Base-by-base conservation (phyloP, 768 basidiomycete species). In the Tulasnella sp. region DNA sequence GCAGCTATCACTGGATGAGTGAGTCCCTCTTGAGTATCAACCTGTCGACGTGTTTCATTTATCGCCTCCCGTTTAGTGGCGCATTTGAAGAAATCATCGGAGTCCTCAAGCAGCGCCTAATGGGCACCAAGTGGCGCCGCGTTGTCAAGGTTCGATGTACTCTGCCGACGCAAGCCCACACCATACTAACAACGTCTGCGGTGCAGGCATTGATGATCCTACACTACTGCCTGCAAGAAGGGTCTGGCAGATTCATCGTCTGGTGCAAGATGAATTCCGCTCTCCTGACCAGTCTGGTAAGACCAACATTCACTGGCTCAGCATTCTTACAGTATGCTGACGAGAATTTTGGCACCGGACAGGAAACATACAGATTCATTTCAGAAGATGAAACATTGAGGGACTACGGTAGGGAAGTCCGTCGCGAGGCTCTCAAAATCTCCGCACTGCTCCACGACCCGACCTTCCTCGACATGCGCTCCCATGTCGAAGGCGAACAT, bases 211-310 rank as follows among this genome's bases (percentile, higher is more conserved):
- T 79, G 44, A 79, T 79, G 38, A 46, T 79, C 27, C 40, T 79
- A 10, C 27, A 79, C 39, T 79, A 79, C 44, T 79, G 78, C 78
- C 34, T 79, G 42, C 78, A 79, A 38, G 78, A 79, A 58, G 71
- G 71, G 4, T 72, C 78, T 18, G 46, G 46, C 19, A 44, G 56
- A 46, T 79, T 79, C 71, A 58, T 34, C 42, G 46, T 74, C 46
- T 79, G 71, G 40, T 79, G 78, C 78, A 36, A 58, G 44, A 31
- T 74, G 71, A 27, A 79, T 21, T n/a, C 73, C 24, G 78, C 73
- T 19, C 73, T 79, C 36, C 44, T 79, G n/a, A 71, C 73, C 16
- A 73, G 39, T 27, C 46, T 79, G 68, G 78, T 79, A 62, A 24
- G 34, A 5, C 27, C 62, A 56, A 36, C 4, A 16, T 9, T 24